Base-by-base conservation (phyloP, 257 asterid species). In the Scutellaria barbata region DNA sequence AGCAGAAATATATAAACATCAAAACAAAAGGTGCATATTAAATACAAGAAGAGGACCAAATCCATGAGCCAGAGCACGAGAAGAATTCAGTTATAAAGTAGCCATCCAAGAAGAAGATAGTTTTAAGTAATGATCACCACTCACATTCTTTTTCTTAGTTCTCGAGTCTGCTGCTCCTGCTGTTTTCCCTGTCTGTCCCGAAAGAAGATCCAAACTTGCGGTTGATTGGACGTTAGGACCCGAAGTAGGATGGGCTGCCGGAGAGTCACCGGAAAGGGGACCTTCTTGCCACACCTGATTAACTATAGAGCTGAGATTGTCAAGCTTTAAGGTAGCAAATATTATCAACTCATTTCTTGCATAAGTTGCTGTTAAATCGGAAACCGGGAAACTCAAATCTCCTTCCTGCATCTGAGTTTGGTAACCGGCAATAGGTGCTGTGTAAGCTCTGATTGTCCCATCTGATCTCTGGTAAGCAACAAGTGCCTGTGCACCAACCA, bases 241-340 rank as follows among this genome's bases (percentile, higher is more conserved):
- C 13, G 93, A 41, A 13, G 83, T 71, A 18, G 81, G 59, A 76
- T 92, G 98, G 72, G 69, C 57, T 3, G 81, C 81, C 6, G 94
- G 98, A 25, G 82, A 62, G 55, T 78, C 88, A 1, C 86, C 85
- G 5, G 96, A 90, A 68, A 90, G 48, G 1, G 97, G 96, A 9
- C 97, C 98, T 14, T 86, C 90, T 73, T 93, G 98, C 98, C 98
- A 93, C n/a, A 89, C 86, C 64, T 93, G 98, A 72, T 89, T 90
- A 30, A 90, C 72, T 10, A 79, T 68, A 6, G 88, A 76, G 79
- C 86, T 87, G 1, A 80, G 53, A 20, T 85, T 81, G 13, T 78
- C 91, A 25, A 90, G 88, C 58, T 66, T 82, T 33, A 93, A 66
- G 0, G 87, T 89, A 4, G 96, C 97, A 63, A 82, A 93, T 30